Conservation (phyloP, 768 basidiomycete species). For the Mycena sanguinolenta region DNA sequence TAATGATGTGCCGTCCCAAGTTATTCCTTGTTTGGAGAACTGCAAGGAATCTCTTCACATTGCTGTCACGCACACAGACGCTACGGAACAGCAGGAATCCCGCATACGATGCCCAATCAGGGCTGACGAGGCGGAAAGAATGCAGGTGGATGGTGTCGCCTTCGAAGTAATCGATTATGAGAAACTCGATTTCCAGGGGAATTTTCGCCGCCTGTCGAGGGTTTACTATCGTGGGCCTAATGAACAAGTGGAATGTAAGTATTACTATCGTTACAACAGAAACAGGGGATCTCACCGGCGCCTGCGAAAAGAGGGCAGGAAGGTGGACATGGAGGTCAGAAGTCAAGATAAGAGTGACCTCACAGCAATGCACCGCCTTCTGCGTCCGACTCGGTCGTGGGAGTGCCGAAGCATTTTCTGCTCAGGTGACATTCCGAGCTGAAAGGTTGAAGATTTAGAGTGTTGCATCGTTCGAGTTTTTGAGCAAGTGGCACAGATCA, state of each 20-base stretch:
- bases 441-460: too few species aligned
- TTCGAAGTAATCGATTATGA: constrained; percentile 25
- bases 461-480: too few species aligned
- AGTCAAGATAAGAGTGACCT: too few species aligned
- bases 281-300: not conserved
- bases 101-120: constrained; percentile 26
- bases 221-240: not conserved
- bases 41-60: constrained; percentile 6
- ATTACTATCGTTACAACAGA: not conserved
- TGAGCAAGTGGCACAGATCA: too few species aligned
- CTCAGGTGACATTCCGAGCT: too few species aligned
- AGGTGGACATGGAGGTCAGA: not conserved
- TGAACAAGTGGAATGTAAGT: not conserved
- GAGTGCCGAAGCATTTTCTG: too few species aligned
- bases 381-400: too few species aligned
- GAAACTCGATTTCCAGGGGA: constrained; percentile 25
- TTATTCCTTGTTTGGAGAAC: not conserved
- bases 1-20: constrained; percentile 2
- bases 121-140: constrained; percentile 10
- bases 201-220: not conserved
- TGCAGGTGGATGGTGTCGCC: constrained; percentile 4
- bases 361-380: too few species aligned
- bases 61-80: constrained; percentile 11
- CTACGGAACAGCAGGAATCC: constrained; percentile 24
- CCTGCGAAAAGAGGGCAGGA: not conserved